Base-by-base conservation (phyloP, 2,329 filamentous ascomycete genomes). In the Septoria petroselini region DNA sequence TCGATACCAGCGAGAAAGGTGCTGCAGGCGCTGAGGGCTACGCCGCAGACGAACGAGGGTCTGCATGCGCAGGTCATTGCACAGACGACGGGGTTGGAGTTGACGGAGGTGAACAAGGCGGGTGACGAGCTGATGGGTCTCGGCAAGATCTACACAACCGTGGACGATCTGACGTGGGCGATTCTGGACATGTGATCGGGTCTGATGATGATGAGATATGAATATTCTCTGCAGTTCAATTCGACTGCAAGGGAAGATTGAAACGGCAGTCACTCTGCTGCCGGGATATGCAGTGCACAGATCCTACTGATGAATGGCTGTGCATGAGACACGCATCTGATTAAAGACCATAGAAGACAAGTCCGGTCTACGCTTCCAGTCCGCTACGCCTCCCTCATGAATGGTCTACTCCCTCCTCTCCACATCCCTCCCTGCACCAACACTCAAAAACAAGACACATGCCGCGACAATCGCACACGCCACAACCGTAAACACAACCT, bases 91-190 rank as follows among this genome's bases (percentile, higher is more conserved):
- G 76, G 80, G 6, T 71, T 96, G 71, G 76, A 84, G 7, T 71
- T 83, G 23, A 76, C 76, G 19, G 88, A 94, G 38, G 86, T 93
- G 11, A 73, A 84, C 60, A 81, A 78, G 44, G 91, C 83, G n/a
- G 82, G 86, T 7, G 88, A 95, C 61, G 90, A 97, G 70, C 70
- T 98, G 64, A 70, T 89, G 35, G 76, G 76, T 2, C 72, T 81
- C 48, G 88, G 90, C 23, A 66, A 88, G 61, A 88, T 95, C 58
- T 98, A 89, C 72, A 88, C 89, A 21, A 98, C 94, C 7, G 79
- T 95, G 49, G 90, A 97, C 70, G 91, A 97, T 64, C 80, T 88
- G 70, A 97, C 91, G 1, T 97, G 88, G 85, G 88, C 89, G 35
- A 75, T 95, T 56, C 74, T 96, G 53, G 88, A 94, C 52, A 81